Base-by-base conservation (phyloP, 2,329 filamentous ascomycete genomes). In the Colletotrichum simmondsii region DNA sequence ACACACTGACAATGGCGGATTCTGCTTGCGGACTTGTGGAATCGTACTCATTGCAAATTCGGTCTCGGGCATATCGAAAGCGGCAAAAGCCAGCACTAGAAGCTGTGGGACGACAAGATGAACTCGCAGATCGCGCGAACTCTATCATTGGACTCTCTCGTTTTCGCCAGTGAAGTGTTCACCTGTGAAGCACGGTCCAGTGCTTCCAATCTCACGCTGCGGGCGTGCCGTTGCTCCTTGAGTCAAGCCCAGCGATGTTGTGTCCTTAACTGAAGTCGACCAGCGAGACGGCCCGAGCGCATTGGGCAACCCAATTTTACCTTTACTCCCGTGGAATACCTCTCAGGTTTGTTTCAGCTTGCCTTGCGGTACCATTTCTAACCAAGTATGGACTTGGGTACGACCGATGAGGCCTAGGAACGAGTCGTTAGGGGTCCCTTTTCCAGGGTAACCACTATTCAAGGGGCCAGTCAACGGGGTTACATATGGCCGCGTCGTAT, bases 51-150 rank as follows among this genome's bases (percentile, higher is more conserved):
- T 56, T 32, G 54, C 54, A 19, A 49, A n/a, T 49, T 49, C 19
- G 42, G 42, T n/a, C 19, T 49, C 19, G 19, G 42, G 19, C 42
- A 49, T 49, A n/a, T 49, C 42, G 16, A 12, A 35, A 58, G 24
- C 52, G 10, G 52, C 14, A 54, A 28, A 54, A 26, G 12, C 3
- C n/a, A 49, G 19, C 42, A 49, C 4, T 7, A 28, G 19, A 10
- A 22, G 26, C 32, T 46, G 70, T 42, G 32, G 54, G 54, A 69
- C 60, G 26, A 72, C 70, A 64, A 60, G 46, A 59, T 42, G 54
- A 61, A 69, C 59, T 60, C 65, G 54, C 56, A 37, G 60, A 70
- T 60, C 46, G 56, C 14, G 32, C 30, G 22, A 68, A 68, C 57
- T 68, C 35, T 53, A 71, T 52, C 49, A 49, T 14, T 56, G 35